phyloP scores from a whole-genome alignment of 345 rosid species.

The Lepidium sativum region DNA sequence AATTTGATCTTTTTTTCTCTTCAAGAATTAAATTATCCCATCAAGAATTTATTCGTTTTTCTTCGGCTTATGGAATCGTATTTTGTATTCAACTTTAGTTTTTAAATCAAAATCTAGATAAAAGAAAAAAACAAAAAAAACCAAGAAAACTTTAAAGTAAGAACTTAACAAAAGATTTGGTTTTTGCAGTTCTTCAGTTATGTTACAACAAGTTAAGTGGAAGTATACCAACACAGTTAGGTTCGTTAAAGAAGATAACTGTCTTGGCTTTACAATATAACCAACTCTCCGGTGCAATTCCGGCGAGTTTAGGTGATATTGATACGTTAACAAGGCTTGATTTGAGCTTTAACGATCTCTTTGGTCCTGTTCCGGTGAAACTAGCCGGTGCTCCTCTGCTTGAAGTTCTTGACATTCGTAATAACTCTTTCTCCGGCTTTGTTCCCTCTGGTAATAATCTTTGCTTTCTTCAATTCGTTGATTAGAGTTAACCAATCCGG shows the following conservation, averaged over 20 bases:
- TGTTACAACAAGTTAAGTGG: slow-evolving; percentile 82
- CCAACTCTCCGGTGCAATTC: slow-evolving; percentile 76
- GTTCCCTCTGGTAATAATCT: slow-evolving; percentile 59
- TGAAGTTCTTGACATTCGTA: slow-evolving; percentile 67
- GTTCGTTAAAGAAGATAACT: slow-evolving; percentile 54
- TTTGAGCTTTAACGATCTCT: slow-evolving; percentile 72
- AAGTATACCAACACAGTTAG: slow-evolving; percentile 68
- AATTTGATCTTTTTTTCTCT: neutral
- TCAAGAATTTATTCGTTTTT: neutral
- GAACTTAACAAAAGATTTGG: neutral
- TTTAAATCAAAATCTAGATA: neutral
- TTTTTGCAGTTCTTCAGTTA: slow-evolving; percentile 67
- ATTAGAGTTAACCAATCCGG: neutral
- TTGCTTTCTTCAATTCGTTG: neutral
- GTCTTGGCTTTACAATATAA: slow-evolving; percentile 82
- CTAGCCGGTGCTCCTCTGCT: slow-evolving; percentile 56
- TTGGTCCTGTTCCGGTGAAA: slow-evolving; percentile 75
- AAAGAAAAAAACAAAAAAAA: no score
- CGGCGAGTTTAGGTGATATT: slow-evolving; percentile 80
- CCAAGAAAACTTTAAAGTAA: neutral
- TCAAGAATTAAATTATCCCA: neutral
- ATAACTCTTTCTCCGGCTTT: slow-evolving; percentile 77
- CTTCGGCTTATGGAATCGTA: no score
- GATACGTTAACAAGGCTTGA: slow-evolving; percentile 60
- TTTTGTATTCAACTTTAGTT: neutral